These are phyloP conservation scores for Fraxinus angustifolia DNA, from an alignment of 305 asterid genomes.

Conservation along the genomic window DNA sequence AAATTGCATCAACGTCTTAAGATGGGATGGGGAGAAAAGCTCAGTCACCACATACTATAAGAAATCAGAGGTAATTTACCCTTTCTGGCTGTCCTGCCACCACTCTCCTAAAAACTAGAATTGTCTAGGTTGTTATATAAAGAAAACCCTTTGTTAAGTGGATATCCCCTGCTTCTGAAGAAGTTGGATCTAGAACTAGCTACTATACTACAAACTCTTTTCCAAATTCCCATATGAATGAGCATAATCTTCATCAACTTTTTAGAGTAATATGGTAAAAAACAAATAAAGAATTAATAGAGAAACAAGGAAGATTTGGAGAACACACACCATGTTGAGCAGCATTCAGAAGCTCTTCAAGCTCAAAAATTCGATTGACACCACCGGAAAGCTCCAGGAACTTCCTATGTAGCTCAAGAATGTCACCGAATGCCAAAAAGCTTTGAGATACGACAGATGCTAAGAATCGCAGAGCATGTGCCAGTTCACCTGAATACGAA, in stretches of 20 bases:
- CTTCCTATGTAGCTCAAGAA: constrained; percentile 90
- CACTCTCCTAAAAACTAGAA: not conserved
- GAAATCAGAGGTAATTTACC: not conserved
- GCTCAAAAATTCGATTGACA: constrained; percentile 82
- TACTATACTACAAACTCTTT: not conserved
- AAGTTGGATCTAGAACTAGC: not conserved
- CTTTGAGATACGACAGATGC: constrained; percentile 99
- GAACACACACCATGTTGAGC: constrained; percentile 64
- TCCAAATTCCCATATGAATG: constrained; percentile 4
- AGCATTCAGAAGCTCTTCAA: constrained; percentile 87
- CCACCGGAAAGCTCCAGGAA: constrained; percentile 97
- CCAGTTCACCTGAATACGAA: constrained; percentile 74
- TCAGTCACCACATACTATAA: not conserved
- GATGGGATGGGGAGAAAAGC: not conserved
- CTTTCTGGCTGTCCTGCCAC: not conserved
- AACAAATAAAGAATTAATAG: constrained; percentile 6
- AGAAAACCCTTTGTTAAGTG: not conserved
- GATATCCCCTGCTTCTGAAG: not conserved
- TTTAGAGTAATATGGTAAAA: not conserved
- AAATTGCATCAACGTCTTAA: not conserved
- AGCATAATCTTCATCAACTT: constrained; percentile 6
- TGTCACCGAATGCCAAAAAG: constrained; percentile 98
- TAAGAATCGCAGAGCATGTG: constrained; percentile 89
- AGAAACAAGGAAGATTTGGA: constrained; percentile 19
- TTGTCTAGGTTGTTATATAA: not conserved